Evolutionary conservation across 495 filamentous ascomycete species (phyloP), one percentile per base, ranked within the genome.

Genomic region (Evernia prunastri): DNA sequence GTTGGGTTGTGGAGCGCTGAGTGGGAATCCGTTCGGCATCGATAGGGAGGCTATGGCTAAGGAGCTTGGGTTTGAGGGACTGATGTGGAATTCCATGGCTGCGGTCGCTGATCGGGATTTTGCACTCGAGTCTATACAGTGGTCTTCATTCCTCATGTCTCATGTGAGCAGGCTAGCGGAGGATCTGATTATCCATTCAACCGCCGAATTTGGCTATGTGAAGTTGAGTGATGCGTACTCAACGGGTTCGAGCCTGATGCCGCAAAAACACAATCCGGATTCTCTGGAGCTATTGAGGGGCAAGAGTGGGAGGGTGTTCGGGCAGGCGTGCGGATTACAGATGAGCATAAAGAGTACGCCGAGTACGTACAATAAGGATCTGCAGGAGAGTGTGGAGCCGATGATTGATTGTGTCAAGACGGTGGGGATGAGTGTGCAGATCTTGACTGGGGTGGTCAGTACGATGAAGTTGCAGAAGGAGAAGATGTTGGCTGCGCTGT

Each of bases 291-390:
- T 97, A 56, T 80, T 97, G 37, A 83, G 93, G 8, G 93, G 92
- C 23, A 97, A 97, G 79, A 79, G 83, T 40, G 92, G 92, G 2
- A 81, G 92, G 53, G 86, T 86, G 12, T 93, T 96, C 71, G 91
- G 91, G 3, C 87, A 92, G 69, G 91, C 96, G 87, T 82, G 89
- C 11, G 93, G 93, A 40, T 79, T 97, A 68, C 93, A 91, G 85
- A 84, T 82, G 74, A 94, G 87, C 18, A 85, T 90, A 72, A 97
- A 97, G 79, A 89, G 89, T 40, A 81, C 96, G 27, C 91, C 93
- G 3, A 89, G 85, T 31, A 95, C 91, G 9, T 97, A 96, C 80
- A 96, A 97, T 80, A 96, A 96, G 79, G 90, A 96, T 72, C 79
- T 96, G 20, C 93, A 97, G 76, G 93, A 97, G 77, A 87, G 84